A percentile compares a stretch with the other conserved stretches of the same genome.
These are phyloP conservation scores for Fusarium napiforme DNA, from an alignment of 2,329 filamentous ascomycete genomes.

Conservation along the genomic window DNA sequence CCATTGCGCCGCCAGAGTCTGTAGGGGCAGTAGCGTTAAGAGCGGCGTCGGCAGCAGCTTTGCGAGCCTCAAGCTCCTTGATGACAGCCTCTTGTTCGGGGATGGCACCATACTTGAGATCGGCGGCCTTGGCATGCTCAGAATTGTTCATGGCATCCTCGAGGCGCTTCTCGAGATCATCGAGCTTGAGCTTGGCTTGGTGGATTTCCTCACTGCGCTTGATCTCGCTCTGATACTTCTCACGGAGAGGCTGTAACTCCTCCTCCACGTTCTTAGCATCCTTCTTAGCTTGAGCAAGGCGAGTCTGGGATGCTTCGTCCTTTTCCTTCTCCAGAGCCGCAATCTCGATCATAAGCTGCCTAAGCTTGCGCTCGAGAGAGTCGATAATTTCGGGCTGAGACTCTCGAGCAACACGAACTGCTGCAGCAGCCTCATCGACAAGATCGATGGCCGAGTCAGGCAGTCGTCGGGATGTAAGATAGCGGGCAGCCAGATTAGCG, in stretches of 20 bases:
- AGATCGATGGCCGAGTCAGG: conserved; percentile 97
- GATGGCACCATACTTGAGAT: conserved; percentile 97
- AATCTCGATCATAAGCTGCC: conserved; percentile 96
- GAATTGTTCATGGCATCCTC: conserved; percentile 91
- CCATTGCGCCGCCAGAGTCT: conserved; percentile 76
- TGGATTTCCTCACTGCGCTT: conserved; percentile 91
- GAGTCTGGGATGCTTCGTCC: conserved; percentile 88
- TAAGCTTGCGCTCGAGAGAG: conserved; percentile 87
- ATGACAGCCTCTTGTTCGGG: conserved; percentile 89
- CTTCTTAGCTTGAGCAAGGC: conserved; percentile 83
- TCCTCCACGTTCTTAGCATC: conserved; percentile 96
- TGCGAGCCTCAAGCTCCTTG: conserved; percentile 81
- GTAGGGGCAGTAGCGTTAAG: conserved; percentile 63
- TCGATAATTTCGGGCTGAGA: conserved; percentile 97
- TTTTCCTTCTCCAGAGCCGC: conserved; percentile 94
- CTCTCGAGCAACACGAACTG: conserved; percentile 94
- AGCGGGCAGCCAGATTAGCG: conserved; percentile 91
- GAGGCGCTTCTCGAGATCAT: conserved; percentile 88
- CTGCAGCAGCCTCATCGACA: conserved; percentile 94
- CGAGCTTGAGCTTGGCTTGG: conserved; percentile 93
- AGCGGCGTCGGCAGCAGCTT: conserved; percentile 79
- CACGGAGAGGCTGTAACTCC: conserved; percentile 88
- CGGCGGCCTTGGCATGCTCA: conserved; percentile 87
- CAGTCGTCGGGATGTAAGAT: conserved; percentile 88
- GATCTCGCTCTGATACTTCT: conserved; percentile 96